Evolutionary conservation across 2,329 filamentous ascomycete genomes (phyloP), one percentile per base, ranked within the genome.

Genomic region (Colletotrichum sp.): DNA sequence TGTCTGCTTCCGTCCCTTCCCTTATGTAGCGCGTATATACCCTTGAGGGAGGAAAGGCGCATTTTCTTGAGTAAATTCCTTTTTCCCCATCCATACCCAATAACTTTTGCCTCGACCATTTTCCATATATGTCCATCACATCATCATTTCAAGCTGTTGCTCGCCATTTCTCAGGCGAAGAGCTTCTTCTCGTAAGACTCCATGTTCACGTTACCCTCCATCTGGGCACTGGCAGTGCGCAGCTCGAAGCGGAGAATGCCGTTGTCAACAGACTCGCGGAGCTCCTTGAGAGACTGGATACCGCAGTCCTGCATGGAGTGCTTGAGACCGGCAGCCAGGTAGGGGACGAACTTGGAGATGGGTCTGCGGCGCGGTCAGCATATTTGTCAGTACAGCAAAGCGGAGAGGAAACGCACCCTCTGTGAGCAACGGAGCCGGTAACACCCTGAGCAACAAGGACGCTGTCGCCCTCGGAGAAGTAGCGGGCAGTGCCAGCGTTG

Each of bases 161-260:
- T 70, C 47, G 31, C 66, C 70, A 18, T 63, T 31, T 67, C 63
- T 84, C 92, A 98, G 80, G 95, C 95, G 86, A 98, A 99, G 78
- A 99, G 93, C 91, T 98, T 99, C 94, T 99, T 99, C 90, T 98
- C 97, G 84, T 98, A 98, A 83, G 95, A 96, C 88, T 98, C 95
- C 90, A 99, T 95, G 87, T 98, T 97, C 75, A 99, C 96, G 82
- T 96, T 97, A 77, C 97, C 97, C 89, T 99, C 97, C 73, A 97
- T 90, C 90, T 98, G 95, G 65, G 97, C 97, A 84, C 95, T 98
- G 74, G 95, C 94, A 75, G 95, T 98, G 80, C 97, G 91, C 81
- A 98, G 90, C 89, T 99, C 97, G 83, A 99, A 99, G 80, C 97
- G 92, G 69, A 98, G 92, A 64, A 87, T 91, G 75, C 96, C 95